Evolutionary conservation across 129 eudicot genomes (phyloP).

Genomic region (Centaurea solstitialis): DNA sequence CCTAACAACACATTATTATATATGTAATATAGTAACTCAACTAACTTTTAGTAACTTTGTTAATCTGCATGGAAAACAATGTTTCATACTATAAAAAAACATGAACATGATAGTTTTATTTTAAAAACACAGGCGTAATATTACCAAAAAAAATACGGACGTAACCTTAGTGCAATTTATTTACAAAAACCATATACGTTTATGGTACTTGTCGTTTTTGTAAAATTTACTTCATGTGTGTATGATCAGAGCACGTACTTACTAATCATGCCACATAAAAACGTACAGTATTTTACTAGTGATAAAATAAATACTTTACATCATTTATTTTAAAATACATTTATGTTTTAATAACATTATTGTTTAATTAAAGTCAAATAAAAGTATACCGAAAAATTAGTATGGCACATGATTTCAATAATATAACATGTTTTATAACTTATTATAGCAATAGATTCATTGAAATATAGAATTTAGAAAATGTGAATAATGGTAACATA

Average conservation of each 20-base stretch:
- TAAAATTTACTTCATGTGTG: neutral
- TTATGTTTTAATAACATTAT: neutral
- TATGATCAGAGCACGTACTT: neutral
- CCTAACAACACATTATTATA: neutral
- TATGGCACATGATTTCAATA: constrained; percentile 5
- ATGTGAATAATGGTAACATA: neutral
- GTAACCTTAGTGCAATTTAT: neutral
- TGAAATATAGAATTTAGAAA: neutral
- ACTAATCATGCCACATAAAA: too few relatives aligned
- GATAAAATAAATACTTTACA: neutral
- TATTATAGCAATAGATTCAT: neutral
- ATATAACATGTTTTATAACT: constrained; percentile 11
- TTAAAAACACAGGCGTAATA: neutral
- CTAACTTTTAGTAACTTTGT: neutral
- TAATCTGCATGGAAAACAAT: neutral
- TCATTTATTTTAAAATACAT: neutral
- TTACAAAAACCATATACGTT: neutral
- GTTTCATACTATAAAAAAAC: neutral
- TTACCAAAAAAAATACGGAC: neutral
- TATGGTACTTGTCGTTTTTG: neutral
- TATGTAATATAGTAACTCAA: neutral
- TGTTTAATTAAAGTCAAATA: neutral
- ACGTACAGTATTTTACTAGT: neutral
- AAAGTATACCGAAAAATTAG: neutral
- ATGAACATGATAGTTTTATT: neutral